Evolutionary conservation across 1,284 basidiomycete species (phyloP).

Genomic region (Ganoderma sp.): DNA sequence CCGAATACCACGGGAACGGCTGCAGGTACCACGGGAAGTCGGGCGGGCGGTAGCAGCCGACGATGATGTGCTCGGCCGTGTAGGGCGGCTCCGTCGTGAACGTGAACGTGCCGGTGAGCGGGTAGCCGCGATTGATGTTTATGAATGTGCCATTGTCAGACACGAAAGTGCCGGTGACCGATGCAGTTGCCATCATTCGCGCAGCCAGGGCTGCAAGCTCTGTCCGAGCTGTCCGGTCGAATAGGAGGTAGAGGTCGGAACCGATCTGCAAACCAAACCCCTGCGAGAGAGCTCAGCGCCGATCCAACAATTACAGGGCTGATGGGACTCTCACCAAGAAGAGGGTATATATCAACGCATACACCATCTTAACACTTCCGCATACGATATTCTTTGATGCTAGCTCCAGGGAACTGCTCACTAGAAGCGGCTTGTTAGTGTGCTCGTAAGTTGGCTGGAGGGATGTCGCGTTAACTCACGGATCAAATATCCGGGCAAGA

Average conservation of each 20-base stretch:
- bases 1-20: conserved; percentile 77
- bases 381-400: conserved; percentile 89
- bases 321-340: conserved; percentile 53
- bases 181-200: conserved; percentile 53
- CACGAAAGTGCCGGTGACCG: conserved; percentile 70
- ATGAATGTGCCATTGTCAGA: conserved; percentile 62
- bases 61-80: conserved; percentile 53
- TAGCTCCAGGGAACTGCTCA: conserved; percentile 85
- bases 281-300: conserved; percentile 11
- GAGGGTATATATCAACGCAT: conserved; percentile 88
- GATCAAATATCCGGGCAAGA: conserved; percentile 84
- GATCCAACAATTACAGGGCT: not conserved
- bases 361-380: conserved; percentile 90
- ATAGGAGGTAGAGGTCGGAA: conserved; percentile 82
- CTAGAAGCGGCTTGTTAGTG: conserved; percentile 46
- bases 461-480: conserved; percentile 51
- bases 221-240: conserved; percentile 66
- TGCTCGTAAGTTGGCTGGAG: conserved; percentile 1
- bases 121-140: conserved; percentile 47
- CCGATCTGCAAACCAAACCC: conserved; percentile 91
- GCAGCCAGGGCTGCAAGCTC: conserved; percentile 58
- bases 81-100: conserved; percentile 64
- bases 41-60: conserved; percentile 73
- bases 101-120: conserved; percentile 74
- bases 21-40: conserved; percentile 79